Percentiles rank a stretch among this genome's conserved stretches.
phyloP scores from a whole-genome alignment of 441 rosid species.

The Melastoma candidum region DNA sequence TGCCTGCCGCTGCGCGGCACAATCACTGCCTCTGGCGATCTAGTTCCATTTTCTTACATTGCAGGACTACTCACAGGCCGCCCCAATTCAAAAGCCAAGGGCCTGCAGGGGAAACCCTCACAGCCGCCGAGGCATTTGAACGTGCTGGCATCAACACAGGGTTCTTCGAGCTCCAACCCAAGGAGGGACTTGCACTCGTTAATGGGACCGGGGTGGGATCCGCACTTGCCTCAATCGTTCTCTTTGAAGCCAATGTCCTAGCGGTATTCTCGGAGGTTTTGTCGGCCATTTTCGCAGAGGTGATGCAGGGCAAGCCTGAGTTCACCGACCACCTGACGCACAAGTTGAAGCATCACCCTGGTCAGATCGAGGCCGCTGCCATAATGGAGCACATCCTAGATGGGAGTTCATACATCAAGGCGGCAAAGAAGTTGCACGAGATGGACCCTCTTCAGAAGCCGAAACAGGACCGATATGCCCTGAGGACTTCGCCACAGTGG shows the following conservation, averaged over 20 bases:
- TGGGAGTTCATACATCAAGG: constrained; percentile 12
- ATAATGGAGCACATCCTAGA: constrained; percentile 16
- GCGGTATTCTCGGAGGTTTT: constrained; percentile 11
- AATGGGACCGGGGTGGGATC: constrained; percentile 43
- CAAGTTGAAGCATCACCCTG: constrained; percentile 35
- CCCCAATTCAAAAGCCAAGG: constrained; percentile 15
- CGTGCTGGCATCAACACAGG: constrained; percentile 1
- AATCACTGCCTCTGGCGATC: constrained; percentile 18
- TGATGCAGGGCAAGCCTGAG: constrained; percentile 24
- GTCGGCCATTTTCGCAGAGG: constrained; percentile 13
- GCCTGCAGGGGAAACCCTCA: constrained; percentile 5
- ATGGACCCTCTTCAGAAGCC: constrained; percentile 11
- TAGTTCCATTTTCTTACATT: constrained; percentile 15
- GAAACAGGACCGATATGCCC: constrained; percentile 13
- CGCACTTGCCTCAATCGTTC: constrained; percentile 31
- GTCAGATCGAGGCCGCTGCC: constrained; percentile 24
- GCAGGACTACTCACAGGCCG: constrained; percentile 11
- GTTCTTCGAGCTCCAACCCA: constrained; percentile 22
- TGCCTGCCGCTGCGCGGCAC: constrained; percentile 8
- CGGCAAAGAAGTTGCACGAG: constrained; percentile 10
- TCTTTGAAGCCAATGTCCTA: constrained; percentile 17
- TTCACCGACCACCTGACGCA: constrained; percentile 38
- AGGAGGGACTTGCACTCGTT: constrained; percentile 36
- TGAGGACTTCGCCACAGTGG: constrained; percentile 15
- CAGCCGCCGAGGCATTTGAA: constrained; percentile 4